Percentiles rank a stretch among this genome's conserved stretches.
phyloP scores from a whole-genome alignment of 169 alveolate genomes.

The Cryptosporidium sp. region DNA sequence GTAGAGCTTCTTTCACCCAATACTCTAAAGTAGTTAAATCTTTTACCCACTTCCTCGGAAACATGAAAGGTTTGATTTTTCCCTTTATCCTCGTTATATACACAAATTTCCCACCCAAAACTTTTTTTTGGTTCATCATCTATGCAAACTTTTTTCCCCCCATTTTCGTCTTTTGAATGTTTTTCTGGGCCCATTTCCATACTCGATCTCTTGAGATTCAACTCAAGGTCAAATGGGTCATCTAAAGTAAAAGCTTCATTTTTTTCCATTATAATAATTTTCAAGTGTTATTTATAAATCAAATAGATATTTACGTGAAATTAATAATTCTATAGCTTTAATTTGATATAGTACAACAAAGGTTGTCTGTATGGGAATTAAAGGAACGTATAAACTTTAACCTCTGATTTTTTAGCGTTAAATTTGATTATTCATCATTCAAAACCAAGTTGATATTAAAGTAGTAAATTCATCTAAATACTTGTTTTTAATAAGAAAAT shows the following conservation, averaged over 20 bases:
- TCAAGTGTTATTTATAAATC: no score
- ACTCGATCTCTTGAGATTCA: conserved; percentile 43
- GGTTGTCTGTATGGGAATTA: background rate
- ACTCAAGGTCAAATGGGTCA: conserved; percentile 58
- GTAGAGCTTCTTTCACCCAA: conserved; percentile 10
- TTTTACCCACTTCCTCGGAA: conserved; percentile 32
- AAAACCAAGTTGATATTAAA: background rate
- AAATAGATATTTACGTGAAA: background rate
- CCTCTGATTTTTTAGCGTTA: background rate
- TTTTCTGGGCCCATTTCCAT: conserved; percentile 1
- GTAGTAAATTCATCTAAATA: background rate
- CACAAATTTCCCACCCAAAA: conserved; percentile 63
- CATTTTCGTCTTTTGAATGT: background rate
- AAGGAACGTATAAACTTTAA: background rate
- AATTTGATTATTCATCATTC: background rate
- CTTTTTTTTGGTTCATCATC: background rate
- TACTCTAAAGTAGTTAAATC: conserved; percentile 34
- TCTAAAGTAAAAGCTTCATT: background rate
- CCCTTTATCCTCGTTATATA: conserved; percentile 19
- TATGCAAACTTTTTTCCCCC: background rate
- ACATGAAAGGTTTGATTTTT: conserved; percentile 34
- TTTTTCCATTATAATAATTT: background rate
- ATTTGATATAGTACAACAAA: background rate
- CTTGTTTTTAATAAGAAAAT: background rate
- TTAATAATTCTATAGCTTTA: background rate